phyloP scores from a whole-genome alignment of 164 flowering plant genomes.

The Umbilicus rupestris region DNA sequence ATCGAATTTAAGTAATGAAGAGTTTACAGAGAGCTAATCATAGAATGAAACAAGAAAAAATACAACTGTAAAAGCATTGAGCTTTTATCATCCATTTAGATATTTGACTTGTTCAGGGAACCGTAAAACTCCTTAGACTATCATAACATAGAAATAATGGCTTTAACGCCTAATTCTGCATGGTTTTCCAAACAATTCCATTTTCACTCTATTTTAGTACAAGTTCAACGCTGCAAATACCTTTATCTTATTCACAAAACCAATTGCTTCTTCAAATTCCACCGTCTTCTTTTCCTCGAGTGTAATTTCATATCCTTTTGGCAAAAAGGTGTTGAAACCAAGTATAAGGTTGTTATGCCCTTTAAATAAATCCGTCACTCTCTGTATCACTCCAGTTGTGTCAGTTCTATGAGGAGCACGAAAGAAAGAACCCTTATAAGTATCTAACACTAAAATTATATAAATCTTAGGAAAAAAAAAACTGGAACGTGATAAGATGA shows the following conservation, averaged over 20 bases:
- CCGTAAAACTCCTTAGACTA: too few species aligned
- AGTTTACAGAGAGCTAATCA: neutral
- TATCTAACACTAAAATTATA: neutral
- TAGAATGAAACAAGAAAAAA: neutral
- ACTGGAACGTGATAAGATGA: neutral
- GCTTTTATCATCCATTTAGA: neutral
- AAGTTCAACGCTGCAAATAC: conserved; percentile 17
- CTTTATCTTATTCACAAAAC: conserved; percentile 91
- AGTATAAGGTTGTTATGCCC: conserved; percentile 73
- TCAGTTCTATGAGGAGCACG: conserved; percentile 45
- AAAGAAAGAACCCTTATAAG: neutral
- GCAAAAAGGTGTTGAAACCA: conserved; percentile 90
- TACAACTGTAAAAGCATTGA: neutral
- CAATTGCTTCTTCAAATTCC: conserved; percentile 89
- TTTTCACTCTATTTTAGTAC: neutral
- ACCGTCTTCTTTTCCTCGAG: conserved; percentile 71
- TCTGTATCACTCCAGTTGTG: conserved; percentile 71
- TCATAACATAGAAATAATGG: too few species aligned
- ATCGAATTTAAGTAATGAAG: neutral
- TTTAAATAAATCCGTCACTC: conserved; percentile 80
- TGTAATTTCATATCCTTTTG: conserved; percentile 86
- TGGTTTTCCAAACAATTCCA: neutral
- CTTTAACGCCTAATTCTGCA: too few species aligned
- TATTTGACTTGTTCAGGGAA: neutral
- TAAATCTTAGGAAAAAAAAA: neutral